Base-by-base conservation (phyloP, 345 rosid species). In the Populus deltoides region DNA sequence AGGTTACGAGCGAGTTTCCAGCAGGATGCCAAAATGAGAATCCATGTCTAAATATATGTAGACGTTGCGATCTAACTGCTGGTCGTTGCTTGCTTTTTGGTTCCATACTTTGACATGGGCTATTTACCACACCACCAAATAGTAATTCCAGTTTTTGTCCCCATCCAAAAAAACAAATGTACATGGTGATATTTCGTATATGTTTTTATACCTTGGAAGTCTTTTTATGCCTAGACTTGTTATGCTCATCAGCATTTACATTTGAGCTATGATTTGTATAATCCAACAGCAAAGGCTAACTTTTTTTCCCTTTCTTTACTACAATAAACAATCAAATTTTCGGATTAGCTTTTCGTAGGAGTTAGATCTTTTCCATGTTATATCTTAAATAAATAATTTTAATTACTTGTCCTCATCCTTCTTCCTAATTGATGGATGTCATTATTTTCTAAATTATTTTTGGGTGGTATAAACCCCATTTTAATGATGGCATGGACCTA, bases 11-110 rank as follows among this genome's bases (percentile, higher is more conserved):
- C 22, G 59, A 18, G 2, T 53, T 53, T 22, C 24, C 59, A 53
- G n/a, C 2, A 53, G 43, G 59, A 51, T 17, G 57, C 57, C n/a
- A 18, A 17, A 22, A 7, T 18, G 20, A 17, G 59, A 69, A 69
- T 55, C 47, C 31, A 6, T 17, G 75, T 35, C 8, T 35, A 57
- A 43, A 70, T 51, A 17, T 49, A 47, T 41, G 13, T 43, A 70
- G 62, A 75, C 38, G 71, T 69, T 67, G 43, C 25, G 27, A 33
- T 72, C 57, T n/a, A 74, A 47, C 70, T 70, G 77, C 78, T 51
- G 74, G 78, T 74, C 51, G 77, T 72, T 59, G 68, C 61, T 43
- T 53, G 59, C 59, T 20, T 53, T 53, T 45, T 27, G 2, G 20
- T 39, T 62, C 61, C 69, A 36, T 25, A 36, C 38, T 16, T 69